These are phyloP conservation scores for Diaporthe citrichinensis DNA, from an alignment of 2,329 filamentous ascomycete species.

Conservation along the genomic window DNA sequence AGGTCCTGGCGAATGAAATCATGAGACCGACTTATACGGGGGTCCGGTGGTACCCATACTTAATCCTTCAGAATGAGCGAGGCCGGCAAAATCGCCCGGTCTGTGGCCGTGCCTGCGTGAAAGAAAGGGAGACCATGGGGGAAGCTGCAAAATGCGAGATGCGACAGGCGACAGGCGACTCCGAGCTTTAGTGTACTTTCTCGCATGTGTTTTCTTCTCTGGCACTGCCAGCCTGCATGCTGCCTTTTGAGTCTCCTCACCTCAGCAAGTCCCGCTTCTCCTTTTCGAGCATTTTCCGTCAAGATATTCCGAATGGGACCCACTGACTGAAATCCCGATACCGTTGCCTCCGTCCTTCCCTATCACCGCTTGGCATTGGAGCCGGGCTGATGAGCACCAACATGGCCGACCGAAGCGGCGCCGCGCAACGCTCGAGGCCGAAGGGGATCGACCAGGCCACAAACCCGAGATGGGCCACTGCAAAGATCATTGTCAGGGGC, in stretches of 20 bases:
- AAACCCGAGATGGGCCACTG: slow-evolving; percentile 10
- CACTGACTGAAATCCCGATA: neutral
- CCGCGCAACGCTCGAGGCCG: neutral
- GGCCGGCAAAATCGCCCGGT: neutral
- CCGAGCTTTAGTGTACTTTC: neutral
- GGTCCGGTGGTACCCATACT: neutral
- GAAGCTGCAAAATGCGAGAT: neutral
- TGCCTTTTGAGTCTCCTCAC: neutral
- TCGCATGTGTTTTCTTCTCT: neutral
- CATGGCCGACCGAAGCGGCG: neutral
- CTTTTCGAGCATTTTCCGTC: neutral
- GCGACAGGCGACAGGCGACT: neutral
- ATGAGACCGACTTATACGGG: neutral
- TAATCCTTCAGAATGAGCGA: slow-evolving; percentile 6
- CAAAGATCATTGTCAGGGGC: neutral
- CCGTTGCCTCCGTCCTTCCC: neutral
- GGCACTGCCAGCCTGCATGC: neutral
- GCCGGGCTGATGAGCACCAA: neutral
- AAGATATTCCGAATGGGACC: neutral
- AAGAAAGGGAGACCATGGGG: neutral
- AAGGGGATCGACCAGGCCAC: slow-evolving; percentile 3
- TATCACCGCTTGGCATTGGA: neutral
- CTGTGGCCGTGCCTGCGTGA: neutral
- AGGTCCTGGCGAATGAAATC: slow-evolving; percentile 9
- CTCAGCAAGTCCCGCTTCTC: neutral